Evolutionary conservation across 768 basidiomycete genomes (phyloP).

Genomic region (Serendipita sp.): DNA sequence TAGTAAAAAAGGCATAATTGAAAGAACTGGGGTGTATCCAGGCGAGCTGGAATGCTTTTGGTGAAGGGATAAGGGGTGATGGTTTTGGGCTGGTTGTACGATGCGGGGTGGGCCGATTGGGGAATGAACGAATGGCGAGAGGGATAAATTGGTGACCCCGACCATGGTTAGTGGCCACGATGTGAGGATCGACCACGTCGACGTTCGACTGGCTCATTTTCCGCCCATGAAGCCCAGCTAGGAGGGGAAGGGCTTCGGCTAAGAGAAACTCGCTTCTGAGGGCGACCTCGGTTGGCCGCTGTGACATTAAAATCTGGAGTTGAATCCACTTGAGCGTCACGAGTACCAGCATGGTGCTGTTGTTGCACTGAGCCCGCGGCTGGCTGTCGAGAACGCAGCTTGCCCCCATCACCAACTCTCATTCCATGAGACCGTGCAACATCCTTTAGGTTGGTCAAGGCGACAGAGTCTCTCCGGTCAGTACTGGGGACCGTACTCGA

Average conservation of each 20-base stretch:
- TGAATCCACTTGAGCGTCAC: neutral
- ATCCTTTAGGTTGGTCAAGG: neutral
- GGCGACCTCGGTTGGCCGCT: neutral
- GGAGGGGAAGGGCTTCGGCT: slow-evolving; percentile 3
- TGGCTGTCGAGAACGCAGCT: neutral
- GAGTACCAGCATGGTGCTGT: too few relatives aligned
- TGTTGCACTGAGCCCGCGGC: neutral
- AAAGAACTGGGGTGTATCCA: neutral
- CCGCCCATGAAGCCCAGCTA: slow-evolving; percentile 5
- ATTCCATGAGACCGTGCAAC: slow-evolving; percentile 3
- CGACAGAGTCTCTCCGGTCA: neutral
- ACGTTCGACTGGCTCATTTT: slow-evolving; percentile 2
- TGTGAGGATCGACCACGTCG: neutral
- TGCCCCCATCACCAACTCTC: neutral
- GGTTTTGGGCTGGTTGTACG: neutral
- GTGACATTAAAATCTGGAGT: neutral
- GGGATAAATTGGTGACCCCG: neutral
- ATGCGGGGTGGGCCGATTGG: too few relatives aligned
- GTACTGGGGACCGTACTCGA: neutral
- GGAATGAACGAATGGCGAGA: neutral
- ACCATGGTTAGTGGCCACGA: neutral
- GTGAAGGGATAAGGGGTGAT: neutral
- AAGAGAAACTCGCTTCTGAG: neutral
- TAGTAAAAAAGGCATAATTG: too few relatives aligned
- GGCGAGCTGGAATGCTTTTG: neutral